Base-by-base conservation (phyloP, 768 basidiomycete species). In the Sutorius australiensis region DNA sequence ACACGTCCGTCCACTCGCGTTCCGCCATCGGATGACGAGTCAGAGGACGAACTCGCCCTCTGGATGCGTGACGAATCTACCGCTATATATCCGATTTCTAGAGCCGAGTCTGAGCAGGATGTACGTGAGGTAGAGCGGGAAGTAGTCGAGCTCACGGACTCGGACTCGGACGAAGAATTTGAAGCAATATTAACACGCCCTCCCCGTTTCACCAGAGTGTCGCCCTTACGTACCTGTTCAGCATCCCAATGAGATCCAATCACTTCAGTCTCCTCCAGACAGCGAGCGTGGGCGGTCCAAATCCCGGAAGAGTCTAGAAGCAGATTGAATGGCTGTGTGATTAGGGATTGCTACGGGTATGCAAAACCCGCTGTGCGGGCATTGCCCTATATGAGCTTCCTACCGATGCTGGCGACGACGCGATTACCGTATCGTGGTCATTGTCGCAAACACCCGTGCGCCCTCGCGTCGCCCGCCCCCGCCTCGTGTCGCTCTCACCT, bases 11-110 rank as follows among this genome's bases (percentile, higher is more conserved):
- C 59, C 21, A 31, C 49, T 39, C 40, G 42, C 27, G 44, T 13
- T 14, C 40, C 24, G 31, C 57, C 47, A 3, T 53, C 57, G 4
- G 63, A 74, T 8, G 59, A 65, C 24, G 70, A 72, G 24, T 75
- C 78, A n/a, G 80, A 79, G 17, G 80, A 81, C 51, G 80, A 81
- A 58, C 69, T 79, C 8, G 73, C 61, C 10, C 55, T 61, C 40
- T 78, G 76, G 75, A 65, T 72, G 24, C 61, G 64, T 36, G 74
- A 76, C 50, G 77, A 78, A 56, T 71, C 75, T 12, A 76, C 69
- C 41, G 65, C 65, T 44, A 61, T 80, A 28, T 69, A 73, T 38
- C 63, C 61, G 42, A 51, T 71, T 19, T 13, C 58, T 21, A 50
- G 53, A 41, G 61, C 51, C 27, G 56, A 58, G 17, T 51, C 60